Conservation (phyloP, 2,329 filamentous ascomycete species). For the Talaromyces sp. region DNA sequence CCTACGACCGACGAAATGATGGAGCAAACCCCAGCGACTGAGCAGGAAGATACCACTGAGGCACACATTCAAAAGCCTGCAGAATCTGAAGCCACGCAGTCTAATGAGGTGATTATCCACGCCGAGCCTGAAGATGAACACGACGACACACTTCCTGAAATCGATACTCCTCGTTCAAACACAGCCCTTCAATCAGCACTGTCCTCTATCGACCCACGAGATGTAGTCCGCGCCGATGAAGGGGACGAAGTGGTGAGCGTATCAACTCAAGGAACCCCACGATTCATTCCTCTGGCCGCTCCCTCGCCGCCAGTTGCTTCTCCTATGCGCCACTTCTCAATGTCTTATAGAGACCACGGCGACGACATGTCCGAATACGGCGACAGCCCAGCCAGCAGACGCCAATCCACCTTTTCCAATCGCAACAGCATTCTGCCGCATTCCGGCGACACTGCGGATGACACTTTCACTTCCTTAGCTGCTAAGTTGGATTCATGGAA, state of each 20-base stretch:
- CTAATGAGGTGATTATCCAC: not conserved
- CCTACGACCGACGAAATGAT: not conserved
- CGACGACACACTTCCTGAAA: conserved; percentile 1
- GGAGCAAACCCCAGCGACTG: not conserved
- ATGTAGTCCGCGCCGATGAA: conserved; percentile 7
- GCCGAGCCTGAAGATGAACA: conserved; percentile 6
- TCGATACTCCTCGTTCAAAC: not conserved
- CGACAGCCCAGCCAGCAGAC: conserved; percentile 22
- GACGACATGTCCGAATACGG: conserved; percentile 32
- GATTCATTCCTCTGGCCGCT: conserved; percentile 22
- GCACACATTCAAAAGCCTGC: not conserved
- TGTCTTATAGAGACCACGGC: conserved; percentile 24
- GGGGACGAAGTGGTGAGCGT: not conserved
- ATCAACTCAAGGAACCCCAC: not conserved
- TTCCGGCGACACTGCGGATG: conserved; percentile 25
- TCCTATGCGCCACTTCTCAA: conserved; percentile 14
- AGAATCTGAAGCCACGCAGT: not conserved
- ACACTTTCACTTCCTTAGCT: conserved; percentile 65
- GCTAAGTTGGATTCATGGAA: conserved; percentile 63
- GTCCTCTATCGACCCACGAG: conserved; percentile 10
- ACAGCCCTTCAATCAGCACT: not conserved
- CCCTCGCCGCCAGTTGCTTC: conserved; percentile 25
- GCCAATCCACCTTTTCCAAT: conserved; percentile 13
- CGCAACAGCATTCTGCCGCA: conserved; percentile 17
- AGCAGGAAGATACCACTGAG: not conserved